Percentiles rank a stretch among this genome's conserved stretches.
phyloP scores from a whole-genome alignment of 768 basidiomycete genomes.

The Lyophyllum atratum region DNA sequence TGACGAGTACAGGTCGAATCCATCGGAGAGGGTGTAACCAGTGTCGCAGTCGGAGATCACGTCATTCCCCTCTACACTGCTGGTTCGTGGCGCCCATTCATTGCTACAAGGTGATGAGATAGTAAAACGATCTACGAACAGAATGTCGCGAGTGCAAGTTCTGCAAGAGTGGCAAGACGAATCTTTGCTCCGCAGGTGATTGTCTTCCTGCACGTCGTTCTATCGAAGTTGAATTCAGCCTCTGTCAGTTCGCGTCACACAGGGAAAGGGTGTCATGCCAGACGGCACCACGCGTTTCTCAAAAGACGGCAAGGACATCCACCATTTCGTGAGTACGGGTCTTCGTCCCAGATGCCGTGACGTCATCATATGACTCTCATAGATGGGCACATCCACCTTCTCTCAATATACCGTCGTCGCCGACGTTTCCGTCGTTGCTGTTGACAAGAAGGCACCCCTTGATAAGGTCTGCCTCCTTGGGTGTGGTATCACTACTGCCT shows the following conservation, averaged over 20 bases:
- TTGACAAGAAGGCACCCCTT: slow-evolving; percentile 83
- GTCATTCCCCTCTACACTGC: slow-evolving; percentile 97
- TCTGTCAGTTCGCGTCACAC: slow-evolving; percentile 79
- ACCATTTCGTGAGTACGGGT: slow-evolving; percentile 78
- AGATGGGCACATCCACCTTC: slow-evolving; percentile 99
- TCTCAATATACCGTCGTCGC: slow-evolving; percentile 99
- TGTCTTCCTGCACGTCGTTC: neutral
- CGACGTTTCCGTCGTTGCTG: slow-evolving; percentile 93
- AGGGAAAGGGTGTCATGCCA: slow-evolving; percentile 95
- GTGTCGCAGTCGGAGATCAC: slow-evolving; percentile 81
- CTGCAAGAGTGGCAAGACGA: slow-evolving; percentile 98
- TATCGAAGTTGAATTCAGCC: neutral
- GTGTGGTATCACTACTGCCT: slow-evolving; percentile 97
- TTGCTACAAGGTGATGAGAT: neutral
- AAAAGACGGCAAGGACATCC: slow-evolving; percentile 81
- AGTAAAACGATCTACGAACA: slow-evolving; percentile 24
- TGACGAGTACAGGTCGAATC: slow-evolving; percentile 76
- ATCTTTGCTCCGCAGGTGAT: slow-evolving; percentile 92
- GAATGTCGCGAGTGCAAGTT: slow-evolving; percentile 98
- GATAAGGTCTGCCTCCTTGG: slow-evolving; percentile 98
- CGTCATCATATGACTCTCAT: neutral
- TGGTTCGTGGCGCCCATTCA: slow-evolving; percentile 44
- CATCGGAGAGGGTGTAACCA: slow-evolving; percentile 94
- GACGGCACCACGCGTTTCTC: slow-evolving; percentile 88
- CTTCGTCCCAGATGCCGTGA: neutral